Base-by-base conservation (phyloP, 257 asterid genomes). In the Solanum etuberosum region DNA sequence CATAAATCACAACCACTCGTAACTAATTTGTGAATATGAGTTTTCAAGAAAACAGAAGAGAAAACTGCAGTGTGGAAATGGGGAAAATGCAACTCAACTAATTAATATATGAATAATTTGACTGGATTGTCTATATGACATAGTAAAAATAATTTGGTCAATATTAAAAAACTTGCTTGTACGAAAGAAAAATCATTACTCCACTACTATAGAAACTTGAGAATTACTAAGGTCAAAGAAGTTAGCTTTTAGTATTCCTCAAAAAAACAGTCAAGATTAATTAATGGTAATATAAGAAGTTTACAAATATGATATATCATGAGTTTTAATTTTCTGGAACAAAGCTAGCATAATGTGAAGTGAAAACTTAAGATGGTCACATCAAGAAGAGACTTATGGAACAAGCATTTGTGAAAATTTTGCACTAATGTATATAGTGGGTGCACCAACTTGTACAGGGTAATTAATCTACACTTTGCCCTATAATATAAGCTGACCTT, bases 391-490 rank as follows among this genome's bases (percentile, higher is more conserved):
- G 89, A 87, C 94, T 91, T 93, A 78, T 31, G 87, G 89, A 87
- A 61, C 83, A 94, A 92, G 91, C 86, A 85, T 42, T 38, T 6
- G 84, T 87, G 88, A 83, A 88, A 90, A 88, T 84, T 15, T 34
- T 88, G 87, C 86, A 85, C 87, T 89, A 76, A 89, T 85, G 34
- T 63, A 63, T n/a, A 90, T 87, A 94, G 98, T 91, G 95, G 97
- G 93, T 95, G 95, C 92, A 93, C 93, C 98, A 90, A 93, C 95
- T 91, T 65, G 4, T 13, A 68, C 76, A 46, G 42, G n/a, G 70
- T 85, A 51, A 93, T 90, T 91, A 91, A 92, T 92, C 94, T 84
- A 92, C 90, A 89, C 88, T 72, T 51, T 70, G 76, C 86, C 87
- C 86, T 81, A n/a, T 37, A 40, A 90, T 81, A n/a, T 42, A 34